Conservation (phyloP, 148 eudicot genomes). For the Tetragonia tetragonoides region DNA sequence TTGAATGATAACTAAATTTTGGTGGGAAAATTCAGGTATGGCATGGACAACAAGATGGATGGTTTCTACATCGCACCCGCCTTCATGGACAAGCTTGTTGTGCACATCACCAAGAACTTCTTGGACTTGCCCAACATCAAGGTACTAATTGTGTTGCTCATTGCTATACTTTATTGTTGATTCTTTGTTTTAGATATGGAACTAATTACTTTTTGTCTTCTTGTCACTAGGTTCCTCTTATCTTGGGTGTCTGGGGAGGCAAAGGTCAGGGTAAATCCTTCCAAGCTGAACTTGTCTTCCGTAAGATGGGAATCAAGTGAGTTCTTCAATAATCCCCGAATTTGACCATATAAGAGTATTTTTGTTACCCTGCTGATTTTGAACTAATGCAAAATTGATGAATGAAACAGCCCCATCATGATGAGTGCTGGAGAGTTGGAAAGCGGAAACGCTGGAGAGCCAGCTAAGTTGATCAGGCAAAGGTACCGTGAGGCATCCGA, state of each 20-base stretch:
- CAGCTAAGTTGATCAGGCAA: slow-evolving; percentile 86
- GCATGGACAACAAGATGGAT: slow-evolving; percentile 67
- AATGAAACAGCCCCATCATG: slow-evolving; percentile 68
- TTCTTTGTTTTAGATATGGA: background rate
- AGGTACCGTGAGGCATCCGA: slow-evolving; percentile 94
- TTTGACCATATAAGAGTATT: too few species aligned
- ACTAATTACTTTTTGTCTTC: background rate
- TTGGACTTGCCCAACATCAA: slow-evolving; percentile 90
- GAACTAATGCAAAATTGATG: too few species aligned
- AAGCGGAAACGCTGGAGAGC: slow-evolving; percentile 99
- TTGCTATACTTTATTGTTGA: background rate
- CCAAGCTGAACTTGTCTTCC: slow-evolving; percentile 93
- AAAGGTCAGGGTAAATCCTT: slow-evolving; percentile 98
- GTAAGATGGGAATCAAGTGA: slow-evolving; percentile 97
- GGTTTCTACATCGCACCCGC: slow-evolving; percentile 93
- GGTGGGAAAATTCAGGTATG: slow-evolving; percentile 34
- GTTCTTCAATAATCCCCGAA: background rate
- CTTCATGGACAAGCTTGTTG: slow-evolving; percentile 96
- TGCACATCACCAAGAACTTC: slow-evolving; percentile 88
- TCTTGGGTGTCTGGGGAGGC: slow-evolving; percentile 98
- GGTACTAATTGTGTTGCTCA: slow-evolving; percentile 26
- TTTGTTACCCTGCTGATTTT: too few species aligned
- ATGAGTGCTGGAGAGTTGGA: slow-evolving; percentile 98
- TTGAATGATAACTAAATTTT: too few species aligned
- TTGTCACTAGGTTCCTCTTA: slow-evolving; percentile 65